Evolutionary conservation across 2,329 filamentous ascomycete species (phyloP).

Genomic region (Pseudogymnoascus destructans): DNA sequence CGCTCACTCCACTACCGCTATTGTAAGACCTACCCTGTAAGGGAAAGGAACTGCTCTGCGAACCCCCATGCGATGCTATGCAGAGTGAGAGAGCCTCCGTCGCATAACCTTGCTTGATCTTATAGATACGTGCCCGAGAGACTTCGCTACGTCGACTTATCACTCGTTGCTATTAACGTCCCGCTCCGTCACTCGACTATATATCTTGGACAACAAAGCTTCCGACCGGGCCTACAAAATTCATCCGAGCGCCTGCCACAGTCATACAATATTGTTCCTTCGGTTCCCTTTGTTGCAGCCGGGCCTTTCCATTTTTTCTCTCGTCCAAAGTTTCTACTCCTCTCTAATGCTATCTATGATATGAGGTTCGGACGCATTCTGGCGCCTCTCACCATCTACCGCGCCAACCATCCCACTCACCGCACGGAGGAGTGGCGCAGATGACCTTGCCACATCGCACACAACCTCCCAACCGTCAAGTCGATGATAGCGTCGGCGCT

Average conservation of each 20-base stretch:
- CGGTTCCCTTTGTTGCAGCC: neutral
- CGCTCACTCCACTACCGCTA: neutral
- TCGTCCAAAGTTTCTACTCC: neutral
- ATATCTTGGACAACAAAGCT: conserved; percentile 5
- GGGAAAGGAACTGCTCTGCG: neutral
- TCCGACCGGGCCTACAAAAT: neutral
- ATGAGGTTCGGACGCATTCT: neutral
- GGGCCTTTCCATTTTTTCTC: neutral
- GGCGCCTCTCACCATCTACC: neutral
- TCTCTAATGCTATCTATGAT: neutral
- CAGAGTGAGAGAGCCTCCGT: neutral
- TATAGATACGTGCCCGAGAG: neutral
- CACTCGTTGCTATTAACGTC: neutral
- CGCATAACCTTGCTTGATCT: conserved; percentile 1
- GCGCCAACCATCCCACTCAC: neutral
- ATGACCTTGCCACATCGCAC: neutral
- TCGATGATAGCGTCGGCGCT: conserved; percentile 1
- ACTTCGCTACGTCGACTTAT: neutral
- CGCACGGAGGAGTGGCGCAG: neutral
- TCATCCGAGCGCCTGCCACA: neutral
- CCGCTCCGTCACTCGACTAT: neutral
- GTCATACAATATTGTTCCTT: conserved; percentile 4
- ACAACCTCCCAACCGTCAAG: conserved; percentile 2
- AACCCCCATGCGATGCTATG: neutral
- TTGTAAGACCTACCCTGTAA: neutral